A percentile compares a stretch with the other conserved stretches of the same genome.
Conservation (phyloP, 148 eudicot species). For the Arctostaphylos glauca region DNA sequence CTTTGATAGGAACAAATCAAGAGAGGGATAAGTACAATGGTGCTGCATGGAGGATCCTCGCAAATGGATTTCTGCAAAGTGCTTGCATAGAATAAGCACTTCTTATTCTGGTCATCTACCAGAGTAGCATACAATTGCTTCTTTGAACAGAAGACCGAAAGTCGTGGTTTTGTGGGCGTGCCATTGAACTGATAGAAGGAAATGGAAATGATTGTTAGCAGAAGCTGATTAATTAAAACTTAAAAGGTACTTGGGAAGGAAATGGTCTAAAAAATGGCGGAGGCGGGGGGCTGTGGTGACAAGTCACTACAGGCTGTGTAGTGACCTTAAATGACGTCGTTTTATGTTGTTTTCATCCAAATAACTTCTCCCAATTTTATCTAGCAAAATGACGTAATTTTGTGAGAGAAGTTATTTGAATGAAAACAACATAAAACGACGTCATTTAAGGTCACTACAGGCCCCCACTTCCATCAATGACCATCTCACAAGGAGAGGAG, state of each 20-base stretch:
- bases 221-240: too few relatives aligned
- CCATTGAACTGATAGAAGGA: slow-evolving; percentile 64
- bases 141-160: slow-evolving; percentile 88
- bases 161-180: slow-evolving; percentile 68
- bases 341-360: too few relatives aligned
- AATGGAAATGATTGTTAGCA: background rate
- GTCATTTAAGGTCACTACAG: too few relatives aligned
- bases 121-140: slow-evolving; percentile 85
- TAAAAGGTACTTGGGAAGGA: background rate
- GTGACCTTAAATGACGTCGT: too few relatives aligned
- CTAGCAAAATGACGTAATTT: too few relatives aligned
- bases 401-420: too few relatives aligned
- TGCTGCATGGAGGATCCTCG: slow-evolving; percentile 46
- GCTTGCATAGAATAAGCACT: slow-evolving; percentile 76
- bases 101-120: slow-evolving; percentile 85
- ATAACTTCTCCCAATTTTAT: too few relatives aligned
- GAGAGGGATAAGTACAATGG: slow-evolving; percentile 41
- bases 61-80: slow-evolving; percentile 75
- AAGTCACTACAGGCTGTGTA: too few relatives aligned
- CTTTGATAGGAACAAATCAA: background rate
- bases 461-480: too few relatives aligned
- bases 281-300: too few relatives aligned
- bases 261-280: background rate
- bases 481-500: background rate
- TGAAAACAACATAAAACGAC: too few relatives aligned